Evolutionary conservation across 208 protist genomes (phyloP).

Genomic region (Trypanosoma lewisi): DNA sequence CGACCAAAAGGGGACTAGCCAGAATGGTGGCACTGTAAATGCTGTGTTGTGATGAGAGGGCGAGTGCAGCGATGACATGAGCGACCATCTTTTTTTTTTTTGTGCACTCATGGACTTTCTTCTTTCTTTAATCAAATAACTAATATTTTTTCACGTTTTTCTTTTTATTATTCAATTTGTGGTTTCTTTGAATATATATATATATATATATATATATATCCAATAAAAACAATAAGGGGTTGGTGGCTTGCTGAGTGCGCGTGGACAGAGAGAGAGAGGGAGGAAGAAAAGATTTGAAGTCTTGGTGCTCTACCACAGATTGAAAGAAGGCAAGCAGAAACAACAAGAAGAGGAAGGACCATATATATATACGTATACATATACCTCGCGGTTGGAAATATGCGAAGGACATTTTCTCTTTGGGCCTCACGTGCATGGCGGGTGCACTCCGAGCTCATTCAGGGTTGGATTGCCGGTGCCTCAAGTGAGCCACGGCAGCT

Average conservation of each 20-base stretch:
- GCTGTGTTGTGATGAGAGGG: neutral
- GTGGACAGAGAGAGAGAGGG: too few relatives aligned
- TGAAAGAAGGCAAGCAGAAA: neutral
- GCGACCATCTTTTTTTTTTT: neutral
- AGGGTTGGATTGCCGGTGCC: constrained; percentile 48
- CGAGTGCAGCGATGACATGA: neutral
- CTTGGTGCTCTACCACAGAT: neutral
- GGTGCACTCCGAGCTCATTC: constrained; percentile 62
- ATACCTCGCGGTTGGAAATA: neutral
- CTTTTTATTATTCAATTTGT: neutral
- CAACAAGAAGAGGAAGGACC: constrained; percentile 2
- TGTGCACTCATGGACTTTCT: neutral
- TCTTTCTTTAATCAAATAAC: neutral
- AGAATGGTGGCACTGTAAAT: neutral
- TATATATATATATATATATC: neutral
- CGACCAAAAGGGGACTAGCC: constrained; percentile 8
- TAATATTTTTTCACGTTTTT: neutral
- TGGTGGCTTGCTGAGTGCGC: too few relatives aligned
- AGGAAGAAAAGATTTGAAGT: too few relatives aligned
- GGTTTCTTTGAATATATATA: constrained; percentile 3
- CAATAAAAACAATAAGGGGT: too few relatives aligned
- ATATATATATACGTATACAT: neutral
- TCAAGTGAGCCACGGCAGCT: constrained; percentile 26
- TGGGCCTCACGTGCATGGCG: constrained; percentile 43
- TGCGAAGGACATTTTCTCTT: constrained; percentile 8